A percentile compares a stretch with the other conserved stretches of the same genome.
Evolutionary conservation across 768 basidiomycete species (phyloP).

Genomic region (Lactarius hengduanensis): DNA sequence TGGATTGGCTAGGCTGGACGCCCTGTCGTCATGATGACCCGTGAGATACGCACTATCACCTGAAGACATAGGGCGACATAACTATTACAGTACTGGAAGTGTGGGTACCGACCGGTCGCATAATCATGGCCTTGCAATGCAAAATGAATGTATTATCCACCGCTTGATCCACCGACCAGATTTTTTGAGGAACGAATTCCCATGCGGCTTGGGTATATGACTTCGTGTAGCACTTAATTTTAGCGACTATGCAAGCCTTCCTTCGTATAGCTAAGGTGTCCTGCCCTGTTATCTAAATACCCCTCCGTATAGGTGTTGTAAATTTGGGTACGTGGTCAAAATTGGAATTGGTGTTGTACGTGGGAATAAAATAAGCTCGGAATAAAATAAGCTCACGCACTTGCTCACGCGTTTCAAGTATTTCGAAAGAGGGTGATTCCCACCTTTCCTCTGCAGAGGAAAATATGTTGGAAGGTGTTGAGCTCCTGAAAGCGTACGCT

Average conservation of each 20-base stretch:
- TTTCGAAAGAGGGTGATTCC: too few relatives aligned
- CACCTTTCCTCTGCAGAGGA: not conserved
- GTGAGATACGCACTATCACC: too few relatives aligned
- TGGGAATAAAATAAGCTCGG: not conserved
- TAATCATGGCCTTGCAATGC: not conserved
- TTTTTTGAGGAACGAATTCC: too few relatives aligned
- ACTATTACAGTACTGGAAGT: too few relatives aligned
- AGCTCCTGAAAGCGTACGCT: not conserved
- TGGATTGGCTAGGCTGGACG: not conserved
- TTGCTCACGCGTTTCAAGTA: not conserved
- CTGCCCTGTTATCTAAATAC: not conserved
- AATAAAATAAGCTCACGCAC: too few relatives aligned
- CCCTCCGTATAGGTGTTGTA: not conserved
- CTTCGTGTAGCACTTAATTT: too few relatives aligned
- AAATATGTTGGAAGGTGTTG: not conserved
- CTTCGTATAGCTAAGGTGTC: not conserved
- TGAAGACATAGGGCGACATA: too few relatives aligned
- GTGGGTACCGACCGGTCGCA: too few relatives aligned
- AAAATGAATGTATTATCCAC: not conserved
- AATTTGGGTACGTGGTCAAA: not conserved
- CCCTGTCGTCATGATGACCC: not conserved
- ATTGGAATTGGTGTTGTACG: not conserved
- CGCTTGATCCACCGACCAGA: too few relatives aligned
- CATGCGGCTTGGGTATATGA: too few relatives aligned
- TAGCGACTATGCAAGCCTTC: not conserved